A percentile compares a stretch with the other conserved stretches of the same genome.
phyloP scores from a whole-genome alignment of 495 filamentous ascomycete genomes.

The Penicillium paxilli region DNA sequence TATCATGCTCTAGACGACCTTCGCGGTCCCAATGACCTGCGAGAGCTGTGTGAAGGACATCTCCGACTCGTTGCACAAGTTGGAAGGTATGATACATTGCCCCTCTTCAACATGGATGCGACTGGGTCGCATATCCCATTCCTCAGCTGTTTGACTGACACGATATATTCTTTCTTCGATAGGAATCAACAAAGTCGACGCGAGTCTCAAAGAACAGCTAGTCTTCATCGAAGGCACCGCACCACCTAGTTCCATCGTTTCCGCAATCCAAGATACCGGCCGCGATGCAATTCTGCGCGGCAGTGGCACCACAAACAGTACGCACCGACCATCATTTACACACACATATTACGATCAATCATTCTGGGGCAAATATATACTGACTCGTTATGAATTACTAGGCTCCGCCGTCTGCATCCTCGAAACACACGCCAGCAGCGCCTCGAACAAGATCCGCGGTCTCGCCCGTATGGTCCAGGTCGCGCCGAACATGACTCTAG shows the following conservation, averaged over 20 bases:
- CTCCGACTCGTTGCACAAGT: slow-evolving; percentile 67
- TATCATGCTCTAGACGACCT: slow-evolving; percentile 65
- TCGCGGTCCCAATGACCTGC: slow-evolving; percentile 92
- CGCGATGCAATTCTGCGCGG: slow-evolving; percentile 93
- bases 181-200: slow-evolving; percentile 52
- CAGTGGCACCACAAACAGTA: slow-evolving; percentile 81
- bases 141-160: background rate
- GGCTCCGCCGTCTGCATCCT: slow-evolving; percentile 95
- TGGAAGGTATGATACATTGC: slow-evolving; percentile 55
- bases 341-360: too few relatives aligned
- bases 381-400: slow-evolving; percentile 27
- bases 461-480: slow-evolving; percentile 82
- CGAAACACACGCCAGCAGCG: slow-evolving; percentile 72
- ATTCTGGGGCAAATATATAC: slow-evolving; percentile 1
- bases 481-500: slow-evolving; percentile 68
- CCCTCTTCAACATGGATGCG: background rate
- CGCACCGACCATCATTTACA: too few relatives aligned
- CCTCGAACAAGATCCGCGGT: slow-evolving; percentile 67
- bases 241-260: slow-evolving; percentile 83
- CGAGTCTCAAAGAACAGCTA: slow-evolving; percentile 48
- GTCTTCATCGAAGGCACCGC: slow-evolving; percentile 56
- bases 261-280: slow-evolving; percentile 85
- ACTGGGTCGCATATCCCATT: background rate
- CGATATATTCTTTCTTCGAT: background rate
- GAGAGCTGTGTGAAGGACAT: slow-evolving; percentile 83